Percentiles rank a stretch among this genome's conserved stretches.
Evolutionary conservation across 352 stramenopile species (phyloP).

Genomic region (Achlya hypogyna): DNA sequence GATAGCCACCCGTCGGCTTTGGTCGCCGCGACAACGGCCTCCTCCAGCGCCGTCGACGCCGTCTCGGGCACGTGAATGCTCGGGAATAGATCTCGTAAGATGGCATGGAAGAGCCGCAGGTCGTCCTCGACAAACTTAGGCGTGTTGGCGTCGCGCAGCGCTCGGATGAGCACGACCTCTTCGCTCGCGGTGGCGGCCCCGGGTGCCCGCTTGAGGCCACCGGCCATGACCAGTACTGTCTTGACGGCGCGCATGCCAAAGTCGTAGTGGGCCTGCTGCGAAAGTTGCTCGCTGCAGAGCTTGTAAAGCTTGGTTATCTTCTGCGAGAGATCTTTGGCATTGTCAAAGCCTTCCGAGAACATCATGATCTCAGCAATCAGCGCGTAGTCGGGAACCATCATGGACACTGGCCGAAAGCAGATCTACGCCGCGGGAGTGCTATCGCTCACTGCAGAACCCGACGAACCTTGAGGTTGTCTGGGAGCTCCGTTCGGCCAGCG

Average conservation of each 20-base stretch:
- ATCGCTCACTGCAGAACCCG: background rate
- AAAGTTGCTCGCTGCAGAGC: constrained; percentile 78
- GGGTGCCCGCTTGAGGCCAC: constrained; percentile 41
- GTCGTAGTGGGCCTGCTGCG: constrained; percentile 77
- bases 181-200: background rate
- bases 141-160: constrained; percentile 88
- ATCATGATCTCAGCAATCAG: constrained; percentile 81
- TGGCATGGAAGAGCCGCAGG: constrained; percentile 78
- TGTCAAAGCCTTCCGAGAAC: constrained; percentile 70
- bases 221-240: constrained; percentile 69
- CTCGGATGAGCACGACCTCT: constrained; percentile 84
- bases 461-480: constrained; percentile 68
- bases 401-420: constrained; percentile 74
- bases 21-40: background rate
- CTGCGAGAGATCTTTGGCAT: constrained; percentile 44
- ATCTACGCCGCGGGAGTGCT: background rate
- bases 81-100: constrained; percentile 84
- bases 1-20: background rate
- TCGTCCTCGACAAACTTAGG: constrained; percentile 89
- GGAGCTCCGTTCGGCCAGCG: constrained; percentile 63
- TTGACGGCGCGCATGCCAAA: constrained; percentile 85
- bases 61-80: constrained; percentile 19
- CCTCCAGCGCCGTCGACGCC: constrained; percentile 1
- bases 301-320: constrained; percentile 78
- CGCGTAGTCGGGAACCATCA: constrained; percentile 85